These are phyloP conservation scores for Fusarium sp. DNA, from an alignment of 2,329 filamentous ascomycete genomes.

Conservation along the genomic window DNA sequence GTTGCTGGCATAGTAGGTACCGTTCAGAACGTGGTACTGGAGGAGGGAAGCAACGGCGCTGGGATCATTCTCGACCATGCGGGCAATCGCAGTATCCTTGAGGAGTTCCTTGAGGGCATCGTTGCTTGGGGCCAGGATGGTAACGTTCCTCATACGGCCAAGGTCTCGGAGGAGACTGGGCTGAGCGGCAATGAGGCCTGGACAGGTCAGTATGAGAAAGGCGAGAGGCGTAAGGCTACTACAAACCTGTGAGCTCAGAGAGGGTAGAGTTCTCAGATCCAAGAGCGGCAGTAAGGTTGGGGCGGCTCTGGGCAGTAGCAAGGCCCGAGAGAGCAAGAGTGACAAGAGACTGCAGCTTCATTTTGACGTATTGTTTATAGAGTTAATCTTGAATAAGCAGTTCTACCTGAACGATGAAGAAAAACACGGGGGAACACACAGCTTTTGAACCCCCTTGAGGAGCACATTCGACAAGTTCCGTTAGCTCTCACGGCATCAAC, in stretches of 20 bases:
- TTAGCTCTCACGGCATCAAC: slow-evolving; percentile 19
- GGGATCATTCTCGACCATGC: slow-evolving; percentile 56
- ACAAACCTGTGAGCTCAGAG: slow-evolving; percentile 44
- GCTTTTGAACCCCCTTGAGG: slow-evolving; percentile 22
- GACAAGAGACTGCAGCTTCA: slow-evolving; percentile 42
- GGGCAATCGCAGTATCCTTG: slow-evolving; percentile 58
- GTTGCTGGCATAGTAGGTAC: slow-evolving; percentile 55
- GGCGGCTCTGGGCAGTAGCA: slow-evolving; percentile 42
- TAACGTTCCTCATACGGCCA: slow-evolving; percentile 38
- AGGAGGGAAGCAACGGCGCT: slow-evolving; percentile 61
- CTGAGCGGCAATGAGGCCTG: slow-evolving; percentile 46
- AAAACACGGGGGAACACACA: slow-evolving; percentile 3
- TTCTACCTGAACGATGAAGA: background rate
- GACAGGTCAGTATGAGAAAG: slow-evolving; percentile 12
- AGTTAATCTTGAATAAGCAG: slow-evolving; percentile 13
- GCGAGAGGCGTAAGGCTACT: background rate
- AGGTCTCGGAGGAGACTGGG: slow-evolving; percentile 37
- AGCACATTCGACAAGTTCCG: slow-evolving; percentile 1
- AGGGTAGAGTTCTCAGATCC: slow-evolving; percentile 48
- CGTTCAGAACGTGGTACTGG: slow-evolving; percentile 70
- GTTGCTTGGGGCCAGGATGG: slow-evolving; percentile 68
- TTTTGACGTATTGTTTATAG: slow-evolving; percentile 21
- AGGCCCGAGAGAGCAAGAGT: slow-evolving; percentile 39
- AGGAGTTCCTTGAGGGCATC: slow-evolving; percentile 65
- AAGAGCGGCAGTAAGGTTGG: slow-evolving; percentile 45